phyloP scores from a whole-genome alignment of 1,139 yeast genomes.

The Debaryomyces nepalensis region DNA sequence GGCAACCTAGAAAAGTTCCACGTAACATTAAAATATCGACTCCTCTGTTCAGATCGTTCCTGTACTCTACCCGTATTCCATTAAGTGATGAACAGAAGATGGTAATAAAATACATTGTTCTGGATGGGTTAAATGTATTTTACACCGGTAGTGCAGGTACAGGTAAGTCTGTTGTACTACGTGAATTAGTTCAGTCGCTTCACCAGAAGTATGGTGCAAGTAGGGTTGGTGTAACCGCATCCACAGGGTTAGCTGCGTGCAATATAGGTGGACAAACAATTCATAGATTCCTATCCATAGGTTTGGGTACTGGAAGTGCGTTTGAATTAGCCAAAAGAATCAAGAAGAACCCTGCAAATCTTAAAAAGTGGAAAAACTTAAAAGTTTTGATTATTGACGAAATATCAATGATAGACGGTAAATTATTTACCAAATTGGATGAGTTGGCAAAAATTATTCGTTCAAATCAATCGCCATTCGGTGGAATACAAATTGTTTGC shows the following conservation, averaged over 20 bases:
- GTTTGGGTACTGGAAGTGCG: conserved; percentile 63
- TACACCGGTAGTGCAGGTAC: conserved; percentile 88
- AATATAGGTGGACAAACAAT: conserved; percentile 85
- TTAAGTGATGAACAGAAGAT: conserved; percentile 66
- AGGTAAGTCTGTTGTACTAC: conserved; percentile 77
- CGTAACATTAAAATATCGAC: conserved; percentile 13
- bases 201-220: conserved; percentile 44
- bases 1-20: conserved; percentile 29
- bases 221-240: conserved; percentile 81
- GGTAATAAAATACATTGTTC: conserved; percentile 68
- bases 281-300: conserved; percentile 79
- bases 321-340: conserved; percentile 50
- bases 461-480: conserved; percentile 59
- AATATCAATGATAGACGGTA: conserved; percentile 80
- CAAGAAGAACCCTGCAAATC: conserved; percentile 44
- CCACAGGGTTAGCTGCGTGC: conserved; percentile 90
- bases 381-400: conserved; percentile 77
- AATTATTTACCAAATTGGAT: conserved; percentile 66
- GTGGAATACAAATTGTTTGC: conserved; percentile 77
- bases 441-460: conserved; percentile 59
- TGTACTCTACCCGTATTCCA: conserved; percentile 4
- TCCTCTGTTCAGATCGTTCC: conserved; percentile 4
- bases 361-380: conserved; percentile 63
- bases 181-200: conserved; percentile 55
- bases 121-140: conserved; percentile 58